These are phyloP conservation scores for Garcia nutans DNA, from an alignment of 345 rosid species.

Conservation along the genomic window DNA sequence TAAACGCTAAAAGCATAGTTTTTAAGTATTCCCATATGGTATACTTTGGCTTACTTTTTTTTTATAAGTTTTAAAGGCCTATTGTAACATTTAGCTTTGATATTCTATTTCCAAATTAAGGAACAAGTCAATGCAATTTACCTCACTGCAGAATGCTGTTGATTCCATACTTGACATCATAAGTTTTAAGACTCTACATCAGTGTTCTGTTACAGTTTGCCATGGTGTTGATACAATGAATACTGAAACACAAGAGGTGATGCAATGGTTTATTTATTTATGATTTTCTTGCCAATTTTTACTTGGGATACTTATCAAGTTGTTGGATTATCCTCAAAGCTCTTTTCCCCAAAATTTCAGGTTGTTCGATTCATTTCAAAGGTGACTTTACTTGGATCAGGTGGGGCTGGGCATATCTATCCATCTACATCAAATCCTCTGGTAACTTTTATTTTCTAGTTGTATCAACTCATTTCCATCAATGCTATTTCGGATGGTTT, in stretches of 20 bases:
- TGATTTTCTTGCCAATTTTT: not conserved
- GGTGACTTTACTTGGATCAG: slow-evolving; percentile 95
- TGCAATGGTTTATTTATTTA: slow-evolving; percentile 2
- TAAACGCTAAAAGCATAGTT: not conserved
- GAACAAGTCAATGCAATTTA: not conserved
- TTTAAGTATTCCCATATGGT: not conserved
- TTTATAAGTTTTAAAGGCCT: not conserved
- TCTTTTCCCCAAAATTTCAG: slow-evolving; percentile 34
- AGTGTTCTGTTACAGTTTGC: slow-evolving; percentile 60
- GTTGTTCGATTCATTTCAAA: slow-evolving; percentile 83
- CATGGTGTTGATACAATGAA: slow-evolving; percentile 86
- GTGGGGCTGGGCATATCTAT: slow-evolving; percentile 97
- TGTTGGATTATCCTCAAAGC: slow-evolving; percentile 5
- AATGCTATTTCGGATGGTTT: not conserved
- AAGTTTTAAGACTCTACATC: not conserved
- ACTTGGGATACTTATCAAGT: not conserved
- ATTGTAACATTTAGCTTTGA: slow-evolving; percentile 1
- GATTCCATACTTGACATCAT: not conserved
- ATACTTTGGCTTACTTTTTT: slow-evolving; percentile 1
- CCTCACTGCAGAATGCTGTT: not conserved
- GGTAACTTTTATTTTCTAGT: slow-evolving; percentile 39
- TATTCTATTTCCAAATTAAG: not conserved
- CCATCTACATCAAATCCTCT: slow-evolving; percentile 90
- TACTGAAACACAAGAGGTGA: slow-evolving; percentile 80
- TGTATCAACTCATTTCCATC: not conserved